phyloP scores from a whole-genome alignment of 345 rosid genomes.

The Eucalyptus polybractea region DNA sequence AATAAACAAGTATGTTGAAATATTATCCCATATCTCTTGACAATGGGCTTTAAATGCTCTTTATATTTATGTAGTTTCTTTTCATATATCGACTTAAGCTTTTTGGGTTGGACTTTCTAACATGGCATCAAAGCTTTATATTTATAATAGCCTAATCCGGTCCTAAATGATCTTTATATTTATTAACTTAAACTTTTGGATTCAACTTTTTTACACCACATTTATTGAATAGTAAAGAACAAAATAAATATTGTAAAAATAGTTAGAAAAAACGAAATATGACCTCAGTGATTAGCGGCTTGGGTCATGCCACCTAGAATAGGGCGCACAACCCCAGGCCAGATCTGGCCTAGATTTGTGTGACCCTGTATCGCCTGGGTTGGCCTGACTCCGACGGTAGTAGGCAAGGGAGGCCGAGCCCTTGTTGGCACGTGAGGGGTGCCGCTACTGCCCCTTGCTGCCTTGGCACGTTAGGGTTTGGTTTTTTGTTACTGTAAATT shows the following conservation, averaged over 20 bases:
- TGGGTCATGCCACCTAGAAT: neutral
- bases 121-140: too few relatives aligned
- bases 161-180: too few relatives aligned
- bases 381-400: neutral
- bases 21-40: too few relatives aligned
- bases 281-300: neutral
- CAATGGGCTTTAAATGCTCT: too few relatives aligned
- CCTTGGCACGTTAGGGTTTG: neutral
- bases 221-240: neutral
- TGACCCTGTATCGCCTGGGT: neutral
- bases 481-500: neutral
- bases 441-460: neutral
- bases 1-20: neutral
- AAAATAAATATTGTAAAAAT: neutral
- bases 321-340: neutral
- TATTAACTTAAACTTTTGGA: too few relatives aligned
- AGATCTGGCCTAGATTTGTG: neutral
- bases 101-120: too few relatives aligned
- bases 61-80: too few relatives aligned
- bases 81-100: rapidly evolving
- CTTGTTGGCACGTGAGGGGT: neutral
- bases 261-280: neutral
- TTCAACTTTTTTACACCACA: neutral
- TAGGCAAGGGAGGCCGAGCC: neutral
- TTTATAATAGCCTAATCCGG: too few relatives aligned